Percentiles rank a stretch among this genome's conserved stretches.
Evolutionary conservation across 1,284 basidiomycete species (phyloP).

Genomic region (Ceratobasidium sp.): DNA sequence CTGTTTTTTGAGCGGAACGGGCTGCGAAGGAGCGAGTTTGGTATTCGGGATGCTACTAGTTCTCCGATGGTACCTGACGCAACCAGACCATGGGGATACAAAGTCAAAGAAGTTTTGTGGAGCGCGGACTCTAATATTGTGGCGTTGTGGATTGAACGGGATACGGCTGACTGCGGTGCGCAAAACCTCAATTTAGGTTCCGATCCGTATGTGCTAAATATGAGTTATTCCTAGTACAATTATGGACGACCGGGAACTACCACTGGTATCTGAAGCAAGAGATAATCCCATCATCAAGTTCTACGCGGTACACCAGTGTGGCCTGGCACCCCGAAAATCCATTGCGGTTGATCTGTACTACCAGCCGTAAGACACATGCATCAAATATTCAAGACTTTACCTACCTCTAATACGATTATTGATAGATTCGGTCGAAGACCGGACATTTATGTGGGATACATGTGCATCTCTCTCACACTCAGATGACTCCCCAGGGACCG

Average conservation of each 20-base stretch:
- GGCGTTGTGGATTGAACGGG: constrained; percentile 85
- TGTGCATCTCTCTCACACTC: constrained; percentile 72
- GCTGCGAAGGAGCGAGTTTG: constrained; percentile 91
- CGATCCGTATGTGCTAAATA: not conserved
- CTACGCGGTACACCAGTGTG: constrained; percentile 74
- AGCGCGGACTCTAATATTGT: constrained; percentile 91
- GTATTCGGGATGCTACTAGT: constrained; percentile 68
- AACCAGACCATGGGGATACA: constrained; percentile 69
- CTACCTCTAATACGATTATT: constrained; percentile 26
- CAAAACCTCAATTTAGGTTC: constrained; percentile 34
- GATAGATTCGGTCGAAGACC: constrained; percentile 67
- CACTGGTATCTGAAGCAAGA: constrained; percentile 98
- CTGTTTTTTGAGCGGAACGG: constrained; percentile 98
- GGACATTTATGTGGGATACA: constrained; percentile 84
- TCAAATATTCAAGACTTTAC: not conserved
- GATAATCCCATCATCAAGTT: constrained; percentile 66
- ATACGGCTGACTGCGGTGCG: constrained; percentile 77
- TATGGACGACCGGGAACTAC: constrained; percentile 97
- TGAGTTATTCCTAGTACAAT: constrained; percentile 73
- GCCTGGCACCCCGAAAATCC: constrained; percentile 91
- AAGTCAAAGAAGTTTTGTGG: constrained; percentile 86
- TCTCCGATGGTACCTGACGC: constrained; percentile 51
- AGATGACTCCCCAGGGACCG: constrained; percentile 85
- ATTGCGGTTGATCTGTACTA: constrained; percentile 77
- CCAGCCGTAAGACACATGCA: constrained; percentile 57